Evolutionary conservation across 192 early-diverging fungal genomes (phyloP).

Genomic region (Dissophora globulifera): DNA sequence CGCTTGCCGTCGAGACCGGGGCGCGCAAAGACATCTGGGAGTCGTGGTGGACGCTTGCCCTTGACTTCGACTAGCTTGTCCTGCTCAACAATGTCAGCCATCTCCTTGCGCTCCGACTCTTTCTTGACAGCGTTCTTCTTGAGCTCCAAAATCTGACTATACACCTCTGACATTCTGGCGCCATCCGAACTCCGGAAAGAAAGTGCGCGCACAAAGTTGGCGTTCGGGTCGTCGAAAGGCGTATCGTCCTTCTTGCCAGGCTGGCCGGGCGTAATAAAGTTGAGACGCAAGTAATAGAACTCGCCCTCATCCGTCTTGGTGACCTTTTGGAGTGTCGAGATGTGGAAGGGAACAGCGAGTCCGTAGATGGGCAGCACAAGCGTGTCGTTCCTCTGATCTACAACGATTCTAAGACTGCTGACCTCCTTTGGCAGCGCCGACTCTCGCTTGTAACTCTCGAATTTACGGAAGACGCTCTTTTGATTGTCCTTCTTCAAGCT

Average conservation of each 20-base stretch:
- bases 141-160: conserved; percentile 85
- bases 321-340: conserved; percentile 94
- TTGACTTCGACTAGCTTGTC: conserved; percentile 84
- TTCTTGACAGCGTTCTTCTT: conserved; percentile 94
- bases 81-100: conserved; percentile 96
- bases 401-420: conserved; percentile 82
- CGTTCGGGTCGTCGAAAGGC: conserved; percentile 87
- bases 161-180: conserved; percentile 84
- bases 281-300: conserved; percentile 90
- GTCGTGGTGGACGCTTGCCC: conserved; percentile 72
- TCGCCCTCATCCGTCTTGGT: conserved; percentile 95
- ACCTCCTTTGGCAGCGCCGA: conserved; percentile 85
- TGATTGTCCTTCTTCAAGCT: conserved; percentile 71
- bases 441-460: conserved; percentile 97
- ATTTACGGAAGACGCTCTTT: conserved; percentile 82
- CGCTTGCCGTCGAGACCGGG: conserved; percentile 93
- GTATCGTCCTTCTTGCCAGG: conserved; percentile 91
- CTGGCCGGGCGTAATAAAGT: conserved; percentile 95
- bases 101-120: conserved; percentile 94
- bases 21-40: conserved; percentile 93
- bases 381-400: conserved; percentile 88
- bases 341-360: conserved; percentile 97
- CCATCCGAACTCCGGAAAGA: conserved; percentile 91
- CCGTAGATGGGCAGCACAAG: conserved; percentile 96
- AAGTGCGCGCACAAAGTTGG: conserved; percentile 93